A percentile compares a stretch with the other conserved stretches of the same genome.
phyloP scores from a whole-genome alignment of 176 grass and related monocot genomes.

The Saccharum spontaneum region DNA sequence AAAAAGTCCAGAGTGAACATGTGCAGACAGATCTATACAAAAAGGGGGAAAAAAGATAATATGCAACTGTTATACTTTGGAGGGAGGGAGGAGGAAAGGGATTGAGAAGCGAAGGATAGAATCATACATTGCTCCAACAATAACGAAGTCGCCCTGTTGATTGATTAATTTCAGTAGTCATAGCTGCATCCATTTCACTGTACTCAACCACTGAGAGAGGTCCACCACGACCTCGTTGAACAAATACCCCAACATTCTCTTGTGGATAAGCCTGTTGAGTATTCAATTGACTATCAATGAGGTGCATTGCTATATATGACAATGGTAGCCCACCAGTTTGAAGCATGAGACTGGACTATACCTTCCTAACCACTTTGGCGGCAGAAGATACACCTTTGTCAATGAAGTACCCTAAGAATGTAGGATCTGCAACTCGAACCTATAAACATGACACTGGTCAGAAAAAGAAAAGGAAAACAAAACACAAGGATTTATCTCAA shows the following conservation, averaged over 20 bases:
- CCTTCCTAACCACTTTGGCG: constrained; percentile 95
- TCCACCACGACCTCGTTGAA: constrained; percentile 85
- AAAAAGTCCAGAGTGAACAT: constrained; percentile 93
- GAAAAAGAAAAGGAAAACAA: constrained; percentile 6
- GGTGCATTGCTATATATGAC: background rate
- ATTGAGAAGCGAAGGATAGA: constrained; percentile 18
- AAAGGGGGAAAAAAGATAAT: background rate
- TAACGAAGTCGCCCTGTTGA: constrained; percentile 91
- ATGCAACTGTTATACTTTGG: background rate
- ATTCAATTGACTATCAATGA: constrained; percentile 9
- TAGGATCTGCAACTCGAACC: constrained; percentile 96
- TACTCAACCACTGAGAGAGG: constrained; percentile 88
- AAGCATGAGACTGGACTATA: constrained; percentile 35
- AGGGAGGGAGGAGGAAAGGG: background rate
- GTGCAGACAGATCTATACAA: constrained; percentile 75
- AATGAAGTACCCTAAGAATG: constrained; percentile 96
- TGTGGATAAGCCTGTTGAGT: constrained; percentile 89
- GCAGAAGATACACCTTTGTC: constrained; percentile 86
- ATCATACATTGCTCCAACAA: constrained; percentile 98
- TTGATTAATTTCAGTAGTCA: constrained; percentile 95
- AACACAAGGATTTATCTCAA: background rate
- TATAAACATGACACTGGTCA: constrained; percentile 46
- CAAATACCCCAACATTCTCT: constrained; percentile 98
- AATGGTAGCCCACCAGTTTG: background rate
- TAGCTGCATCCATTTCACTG: constrained; percentile 92